These are phyloP conservation scores for Bacidia rubella DNA, from an alignment of 495 filamentous ascomycete species.

Conservation along the genomic window DNA sequence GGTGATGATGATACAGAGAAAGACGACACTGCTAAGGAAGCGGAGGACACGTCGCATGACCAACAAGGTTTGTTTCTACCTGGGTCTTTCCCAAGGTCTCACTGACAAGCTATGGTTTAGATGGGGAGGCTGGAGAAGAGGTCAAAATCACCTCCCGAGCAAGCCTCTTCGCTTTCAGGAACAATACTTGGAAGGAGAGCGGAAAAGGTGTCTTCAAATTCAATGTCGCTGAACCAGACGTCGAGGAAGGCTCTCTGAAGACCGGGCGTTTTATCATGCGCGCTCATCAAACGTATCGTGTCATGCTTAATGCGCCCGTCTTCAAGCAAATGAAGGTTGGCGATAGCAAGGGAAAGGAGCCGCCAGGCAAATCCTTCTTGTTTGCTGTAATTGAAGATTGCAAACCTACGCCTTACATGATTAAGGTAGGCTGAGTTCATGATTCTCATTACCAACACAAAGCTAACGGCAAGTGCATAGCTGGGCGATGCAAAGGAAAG, in stretches of 20 bases:
- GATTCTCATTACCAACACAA: slow-evolving; percentile 5
- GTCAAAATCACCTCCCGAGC: slow-evolving; percentile 46
- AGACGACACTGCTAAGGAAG: slow-evolving; percentile 26
- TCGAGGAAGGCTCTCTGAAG: slow-evolving; percentile 27
- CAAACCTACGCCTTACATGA: slow-evolving; percentile 44
- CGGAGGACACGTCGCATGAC: slow-evolving; percentile 53
- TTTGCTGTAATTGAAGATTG: slow-evolving; percentile 49
- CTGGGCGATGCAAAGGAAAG: slow-evolving; percentile 29
- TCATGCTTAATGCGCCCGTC: slow-evolving; percentile 73
- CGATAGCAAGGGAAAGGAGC: slow-evolving; percentile 37
- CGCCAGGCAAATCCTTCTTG: slow-evolving; percentile 40
- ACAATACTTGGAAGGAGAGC: slow-evolving; percentile 77
- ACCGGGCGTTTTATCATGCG: slow-evolving; percentile 69
- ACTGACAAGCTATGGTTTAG: slow-evolving; percentile 39
- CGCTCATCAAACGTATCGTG: slow-evolving; percentile 68
- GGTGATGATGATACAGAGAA: slow-evolving; percentile 31
- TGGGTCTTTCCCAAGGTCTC: background rate
- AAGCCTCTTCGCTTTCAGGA: slow-evolving; percentile 62
- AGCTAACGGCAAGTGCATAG: slow-evolving; percentile 22
- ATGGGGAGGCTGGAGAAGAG: slow-evolving; percentile 55
- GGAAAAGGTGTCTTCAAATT: slow-evolving; percentile 73
- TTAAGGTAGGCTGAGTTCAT: slow-evolving; percentile 46
- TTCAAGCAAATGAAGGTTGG: slow-evolving; percentile 60
- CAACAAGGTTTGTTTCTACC: slow-evolving; percentile 45
- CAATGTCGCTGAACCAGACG: slow-evolving; percentile 48